Evolutionary conservation across 768 basidiomycete species (phyloP).

Genomic region (Boletellus ananiceps): DNA sequence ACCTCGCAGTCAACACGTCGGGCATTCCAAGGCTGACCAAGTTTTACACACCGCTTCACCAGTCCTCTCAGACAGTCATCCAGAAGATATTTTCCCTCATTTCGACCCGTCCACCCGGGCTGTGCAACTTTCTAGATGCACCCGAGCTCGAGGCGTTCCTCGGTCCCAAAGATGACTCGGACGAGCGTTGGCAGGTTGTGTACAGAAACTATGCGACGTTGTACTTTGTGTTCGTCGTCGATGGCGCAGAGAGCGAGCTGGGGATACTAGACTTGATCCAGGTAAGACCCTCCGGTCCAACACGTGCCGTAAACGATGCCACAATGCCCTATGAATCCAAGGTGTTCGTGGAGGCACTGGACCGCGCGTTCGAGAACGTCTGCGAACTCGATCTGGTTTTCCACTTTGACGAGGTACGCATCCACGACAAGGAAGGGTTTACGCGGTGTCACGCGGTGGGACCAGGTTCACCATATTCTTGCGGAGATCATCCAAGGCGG

Average conservation of each 20-base stretch:
- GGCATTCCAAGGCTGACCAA: slow-evolving; percentile 82
- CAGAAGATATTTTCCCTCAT: slow-evolving; percentile 90
- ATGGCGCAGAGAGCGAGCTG: slow-evolving; percentile 93
- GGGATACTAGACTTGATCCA: slow-evolving; percentile 96
- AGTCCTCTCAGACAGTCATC: slow-evolving; percentile 58
- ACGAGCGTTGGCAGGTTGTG: slow-evolving; percentile 78
- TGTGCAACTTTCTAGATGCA: slow-evolving; percentile 97
- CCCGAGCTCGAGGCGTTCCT: slow-evolving; percentile 78
- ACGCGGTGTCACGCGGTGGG: slow-evolving; percentile 1
- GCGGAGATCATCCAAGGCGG: slow-evolving; percentile 97
- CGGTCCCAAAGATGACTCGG: slow-evolving; percentile 44
- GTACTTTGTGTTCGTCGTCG: slow-evolving; percentile 96
- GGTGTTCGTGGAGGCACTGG: slow-evolving; percentile 97
- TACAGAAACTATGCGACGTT: slow-evolving; percentile 96
- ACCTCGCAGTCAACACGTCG: slow-evolving; percentile 81
- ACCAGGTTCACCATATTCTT: slow-evolving; percentile 84
- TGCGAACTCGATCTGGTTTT: slow-evolving; percentile 98
- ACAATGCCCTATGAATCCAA: slow-evolving; percentile 1
- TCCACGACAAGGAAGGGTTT: background rate
- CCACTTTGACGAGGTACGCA: slow-evolving; percentile 90
- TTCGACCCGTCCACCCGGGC: slow-evolving; percentile 67
- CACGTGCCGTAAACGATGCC: background rate
- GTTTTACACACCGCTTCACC: slow-evolving; percentile 79
- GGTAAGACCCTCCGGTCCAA: slow-evolving; percentile 38
- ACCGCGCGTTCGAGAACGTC: slow-evolving; percentile 95